Evolutionary conservation across 164 flowering plant species (phyloP), one percentile per base, ranked within the genome.

Genomic region (Liriodendron chinense): DNA sequence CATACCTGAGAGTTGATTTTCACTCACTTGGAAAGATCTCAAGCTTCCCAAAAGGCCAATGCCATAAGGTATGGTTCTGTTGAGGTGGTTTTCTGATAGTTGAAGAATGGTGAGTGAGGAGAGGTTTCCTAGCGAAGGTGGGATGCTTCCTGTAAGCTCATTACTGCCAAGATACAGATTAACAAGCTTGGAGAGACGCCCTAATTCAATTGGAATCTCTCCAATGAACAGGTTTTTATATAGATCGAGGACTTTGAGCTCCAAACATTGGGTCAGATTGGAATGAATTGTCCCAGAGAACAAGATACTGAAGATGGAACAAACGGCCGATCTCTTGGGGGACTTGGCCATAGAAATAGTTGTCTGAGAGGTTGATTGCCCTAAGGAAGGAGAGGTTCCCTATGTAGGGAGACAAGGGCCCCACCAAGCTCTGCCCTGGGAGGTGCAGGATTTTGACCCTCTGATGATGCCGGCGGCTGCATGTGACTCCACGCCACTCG

Each of bases 301-400:
- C 80, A 0, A 88, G 76, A 7, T 64, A 57, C 69, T 71, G 66
- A 70, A 88, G 69, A 2, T 78, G 85, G 16, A 68, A 70, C 59
- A 86, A 84, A 14, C 72, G 74, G 34, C 81, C 78, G 6, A 86
- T 61, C 71, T 82, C 63, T 10, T 43, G 12, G 0, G 90, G 87
- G 69, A 87, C 10, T 10, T 65, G 13, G 16, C 89, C 89, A 3
- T 9, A n/a, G 2, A 87, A 71, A 9, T 50, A 59, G 75, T 87
- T 87, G 48, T 77, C 49, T 57, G 79, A 79, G 6, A 88, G 81
- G 8, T 83, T 65, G 63, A 88, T 80, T 28, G 77, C 74, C 20
- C 20, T 20, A 2, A 88, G 88, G 72, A 79, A 85, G 18, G 87
- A 80, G 57, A 88, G 84, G 34, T 88, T 88, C 9, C 81, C 86